Percentiles rank a stretch among this genome's conserved stretches.
phyloP scores from a whole-genome alignment of 805 yeast species.

The Zygotorulaspora danielsina region DNA sequence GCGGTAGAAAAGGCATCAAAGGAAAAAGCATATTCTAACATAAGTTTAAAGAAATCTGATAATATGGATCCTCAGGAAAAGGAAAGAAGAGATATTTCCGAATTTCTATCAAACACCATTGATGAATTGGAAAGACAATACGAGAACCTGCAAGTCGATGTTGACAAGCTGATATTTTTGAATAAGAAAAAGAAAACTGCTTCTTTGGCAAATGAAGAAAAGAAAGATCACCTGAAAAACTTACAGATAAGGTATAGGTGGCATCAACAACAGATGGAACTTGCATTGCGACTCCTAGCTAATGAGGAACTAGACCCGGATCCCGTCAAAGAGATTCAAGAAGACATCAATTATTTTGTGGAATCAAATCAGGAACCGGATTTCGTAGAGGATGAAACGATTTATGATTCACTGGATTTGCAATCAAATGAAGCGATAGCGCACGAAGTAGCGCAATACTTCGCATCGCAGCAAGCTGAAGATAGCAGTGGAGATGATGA shows the following conservation, averaged over 20 bases:
- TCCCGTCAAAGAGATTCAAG: conserved; percentile 67
- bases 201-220: conserved; percentile 31
- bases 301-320: conserved; percentile 79
- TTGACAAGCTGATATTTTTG: conserved; percentile 29
- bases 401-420: conserved; percentile 78
- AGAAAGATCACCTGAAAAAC: conserved; percentile 51
- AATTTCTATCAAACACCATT: conserved; percentile 61
- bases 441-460: conserved; percentile 45
- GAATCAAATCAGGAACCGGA: conserved; percentile 89
- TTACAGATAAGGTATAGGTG: conserved; percentile 66
- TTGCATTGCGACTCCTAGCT: conserved; percentile 70
- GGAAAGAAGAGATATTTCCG: conserved; percentile 68
- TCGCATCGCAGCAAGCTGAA: conserved; percentile 31
- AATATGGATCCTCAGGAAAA: conserved; percentile 71
- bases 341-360: conserved; percentile 86
- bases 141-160: conserved; percentile 64
- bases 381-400: conserved; percentile 90
- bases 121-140: conserved; percentile 81
- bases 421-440: conserved; percentile 53
- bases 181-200: conserved; percentile 35
- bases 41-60: conserved; percentile 70
- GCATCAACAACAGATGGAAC: conserved; percentile 79
- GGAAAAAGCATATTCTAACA: conserved; percentile 90
- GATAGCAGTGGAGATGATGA: conserved; percentile 23
- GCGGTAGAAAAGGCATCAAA: conserved; percentile 91